phyloP scores from a whole-genome alignment of 768 basidiomycete genomes.

The Trametes coccinea region DNA sequence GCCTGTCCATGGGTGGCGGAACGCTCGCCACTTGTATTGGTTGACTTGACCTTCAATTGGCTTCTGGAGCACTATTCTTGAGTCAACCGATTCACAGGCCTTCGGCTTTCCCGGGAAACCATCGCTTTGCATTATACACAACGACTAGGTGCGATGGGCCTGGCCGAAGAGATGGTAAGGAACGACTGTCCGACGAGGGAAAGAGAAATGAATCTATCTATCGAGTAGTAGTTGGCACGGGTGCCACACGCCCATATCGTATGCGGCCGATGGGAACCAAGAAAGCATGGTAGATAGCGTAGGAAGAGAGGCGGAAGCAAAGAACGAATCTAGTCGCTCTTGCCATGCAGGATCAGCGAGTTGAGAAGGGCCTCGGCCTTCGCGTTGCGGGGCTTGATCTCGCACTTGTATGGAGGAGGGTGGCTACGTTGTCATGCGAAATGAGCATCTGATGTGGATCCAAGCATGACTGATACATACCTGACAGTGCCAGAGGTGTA shows the following conservation, averaged over 20 bases:
- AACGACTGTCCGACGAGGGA: slow-evolving; percentile 8
- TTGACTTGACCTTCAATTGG: no score
- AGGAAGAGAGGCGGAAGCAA: neutral
- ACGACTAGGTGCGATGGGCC: slow-evolving; percentile 5
- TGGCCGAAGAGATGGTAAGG: slow-evolving; percentile 4
- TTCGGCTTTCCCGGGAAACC: neutral
- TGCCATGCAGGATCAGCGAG: slow-evolving; percentile 2
- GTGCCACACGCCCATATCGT: slow-evolving; percentile 1
- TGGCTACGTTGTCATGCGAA: slow-evolving; percentile 21
- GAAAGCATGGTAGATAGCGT: neutral
- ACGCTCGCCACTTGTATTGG: no score
- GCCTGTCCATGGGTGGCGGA: no score
- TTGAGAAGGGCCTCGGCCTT: slow-evolving; percentile 28
- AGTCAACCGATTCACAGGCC: neutral
- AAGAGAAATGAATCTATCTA: slow-evolving; percentile 1
- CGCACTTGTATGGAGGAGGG: slow-evolving; percentile 30
- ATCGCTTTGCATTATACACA: slow-evolving; percentile 9
- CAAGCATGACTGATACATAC: slow-evolving; percentile 15
- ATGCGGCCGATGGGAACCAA: slow-evolving; percentile 7
- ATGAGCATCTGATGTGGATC: neutral
- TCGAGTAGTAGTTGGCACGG: neutral
- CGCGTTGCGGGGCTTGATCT: slow-evolving; percentile 32
- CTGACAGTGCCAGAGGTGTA: slow-evolving; percentile 30
- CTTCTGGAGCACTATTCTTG: no score
- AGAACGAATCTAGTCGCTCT: neutral